Conservation (phyloP, 371 early-diverging fungal species). For the Lichtheimia ornata region DNA sequence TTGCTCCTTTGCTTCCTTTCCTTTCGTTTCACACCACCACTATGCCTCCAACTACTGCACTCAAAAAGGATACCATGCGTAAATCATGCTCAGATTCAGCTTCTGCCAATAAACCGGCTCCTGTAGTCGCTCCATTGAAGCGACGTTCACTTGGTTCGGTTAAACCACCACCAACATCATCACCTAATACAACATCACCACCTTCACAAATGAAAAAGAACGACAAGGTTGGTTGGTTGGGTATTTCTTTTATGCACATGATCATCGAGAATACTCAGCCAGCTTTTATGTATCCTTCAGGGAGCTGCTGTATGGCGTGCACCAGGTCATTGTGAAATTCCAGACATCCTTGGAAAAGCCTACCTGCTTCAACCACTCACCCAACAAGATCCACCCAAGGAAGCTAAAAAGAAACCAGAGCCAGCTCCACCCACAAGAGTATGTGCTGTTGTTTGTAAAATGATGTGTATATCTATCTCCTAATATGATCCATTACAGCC, state of each 20-base stretch:
- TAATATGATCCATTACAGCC: conserved; percentile 16
- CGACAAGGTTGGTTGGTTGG: conserved; percentile 6
- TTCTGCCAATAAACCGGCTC: conserved; percentile 10
- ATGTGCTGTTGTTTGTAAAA: background rate
- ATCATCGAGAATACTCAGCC: too few relatives aligned
- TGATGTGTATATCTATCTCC: background rate
- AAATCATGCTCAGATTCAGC: conserved; percentile 27
- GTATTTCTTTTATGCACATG: too few relatives aligned
- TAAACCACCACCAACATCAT: conserved; percentile 8
- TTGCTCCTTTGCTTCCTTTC: conserved; percentile 9
- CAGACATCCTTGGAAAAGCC: conserved; percentile 50
- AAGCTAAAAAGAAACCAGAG: background rate
- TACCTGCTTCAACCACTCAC: conserved; percentile 23
- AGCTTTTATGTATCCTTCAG: too few relatives aligned
- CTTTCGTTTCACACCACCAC: conserved; percentile 2
- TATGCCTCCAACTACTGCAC: background rate
- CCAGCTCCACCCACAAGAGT: background rate
- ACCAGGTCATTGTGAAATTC: conserved; percentile 51
- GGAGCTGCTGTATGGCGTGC: conserved; percentile 32
- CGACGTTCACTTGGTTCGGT: conserved; percentile 23
- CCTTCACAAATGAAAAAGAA: conserved; percentile 4
- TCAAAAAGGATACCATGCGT: conserved; percentile 14
- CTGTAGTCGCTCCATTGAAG: conserved; percentile 12
- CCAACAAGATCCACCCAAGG: background rate
- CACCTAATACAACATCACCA: conserved; percentile 1